Evolutionary conservation across 2,329 filamentous ascomycete species (phyloP), one percentile per base, ranked within the genome.

Genomic region (Trematosphaeria pertusa): DNA sequence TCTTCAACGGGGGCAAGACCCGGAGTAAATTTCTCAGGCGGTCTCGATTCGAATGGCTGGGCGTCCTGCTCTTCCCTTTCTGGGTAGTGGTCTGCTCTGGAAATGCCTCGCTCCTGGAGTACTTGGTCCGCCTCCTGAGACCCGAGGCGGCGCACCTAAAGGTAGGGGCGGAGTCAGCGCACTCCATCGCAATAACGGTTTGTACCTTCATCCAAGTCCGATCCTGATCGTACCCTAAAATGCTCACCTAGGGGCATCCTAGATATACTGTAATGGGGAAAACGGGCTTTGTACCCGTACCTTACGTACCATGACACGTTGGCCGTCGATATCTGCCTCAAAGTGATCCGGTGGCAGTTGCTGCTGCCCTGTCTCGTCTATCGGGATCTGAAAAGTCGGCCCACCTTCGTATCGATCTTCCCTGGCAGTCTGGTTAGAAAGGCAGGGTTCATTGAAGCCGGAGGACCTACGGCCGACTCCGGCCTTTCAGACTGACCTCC

Each of bases 1-100:
- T 68, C 60, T 7, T 65, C 51, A 2, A 65, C 55, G 63, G 77
- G 59, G 46, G 70, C 67, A 63, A 77, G 53, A 56, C 77, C 73
- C 9, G 41, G 31, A 9, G 33, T 31, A 20, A 24, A 43, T 6
- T 22, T 36, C 4, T 34, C 9, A 8, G 6, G 11, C 5, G 32
- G 4, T 6, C 14, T 17, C 5, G 6, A 17, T 7, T 35, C 32
- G 17, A 14, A n/a, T 24, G 45, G 34, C n/a, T 9, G 33, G 11
- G 33, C 20, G 4, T 34, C 22, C 4, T 17, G n/a, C 9, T 31
- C 15, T 8, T 15, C 14, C 14, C 21, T 35, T 14, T 28, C 18
- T 1, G 11, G 12, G 11, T 22, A 11, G 10, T 36, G 40, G n/a
- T 37, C 41, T 19, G 34, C 34, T 12, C 32, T 20, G 15, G 10